Evolutionary conservation across 1,284 basidiomycete species (phyloP).

Genomic region (Tilletiaria anomala): DNA sequence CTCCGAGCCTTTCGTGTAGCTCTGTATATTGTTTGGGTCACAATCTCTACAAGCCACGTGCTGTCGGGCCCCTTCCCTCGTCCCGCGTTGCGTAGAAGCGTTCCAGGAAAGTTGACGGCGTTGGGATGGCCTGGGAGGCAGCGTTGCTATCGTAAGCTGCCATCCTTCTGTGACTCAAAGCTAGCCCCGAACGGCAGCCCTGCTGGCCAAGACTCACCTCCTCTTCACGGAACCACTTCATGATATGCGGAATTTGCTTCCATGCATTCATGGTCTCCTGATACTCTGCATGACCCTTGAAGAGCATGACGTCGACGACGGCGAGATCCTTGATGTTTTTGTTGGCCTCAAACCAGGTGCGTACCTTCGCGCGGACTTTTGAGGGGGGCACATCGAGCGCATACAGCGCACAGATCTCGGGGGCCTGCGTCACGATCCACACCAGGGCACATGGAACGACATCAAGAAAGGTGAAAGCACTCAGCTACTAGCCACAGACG

Average conservation of each 20-base stretch:
- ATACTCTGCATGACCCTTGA: conserved; percentile 74
- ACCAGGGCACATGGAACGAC: too few relatives aligned
- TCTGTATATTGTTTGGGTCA: too few relatives aligned
- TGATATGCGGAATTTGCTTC: conserved; percentile 54
- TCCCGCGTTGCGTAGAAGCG: conserved; percentile 56
- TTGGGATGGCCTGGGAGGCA: conserved; percentile 40
- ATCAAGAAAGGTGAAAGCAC: background rate
- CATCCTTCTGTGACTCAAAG: conserved; percentile 4
- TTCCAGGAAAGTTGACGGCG: conserved; percentile 56
- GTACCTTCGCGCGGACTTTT: conserved; percentile 66
- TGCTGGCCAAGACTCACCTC: conserved; percentile 30
- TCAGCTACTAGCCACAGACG: background rate
- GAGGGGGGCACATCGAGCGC: conserved; percentile 67
- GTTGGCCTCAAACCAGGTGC: conserved; percentile 76
- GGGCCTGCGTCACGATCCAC: conserved; percentile 53
- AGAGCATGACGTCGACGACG: conserved; percentile 71
- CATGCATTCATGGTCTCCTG: conserved; percentile 86
- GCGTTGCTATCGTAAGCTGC: conserved; percentile 50
- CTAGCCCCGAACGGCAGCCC: background rate
- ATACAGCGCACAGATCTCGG: conserved; percentile 73
- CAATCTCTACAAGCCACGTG: background rate
- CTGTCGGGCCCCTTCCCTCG: conserved; percentile 6
- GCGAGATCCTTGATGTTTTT: conserved; percentile 65
- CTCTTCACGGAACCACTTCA: conserved; percentile 42
- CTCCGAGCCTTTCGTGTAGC: too few relatives aligned